These are phyloP conservation scores for Aciculosporium take DNA, from an alignment of 2,329 filamentous ascomycete genomes.

Conservation along the genomic window DNA sequence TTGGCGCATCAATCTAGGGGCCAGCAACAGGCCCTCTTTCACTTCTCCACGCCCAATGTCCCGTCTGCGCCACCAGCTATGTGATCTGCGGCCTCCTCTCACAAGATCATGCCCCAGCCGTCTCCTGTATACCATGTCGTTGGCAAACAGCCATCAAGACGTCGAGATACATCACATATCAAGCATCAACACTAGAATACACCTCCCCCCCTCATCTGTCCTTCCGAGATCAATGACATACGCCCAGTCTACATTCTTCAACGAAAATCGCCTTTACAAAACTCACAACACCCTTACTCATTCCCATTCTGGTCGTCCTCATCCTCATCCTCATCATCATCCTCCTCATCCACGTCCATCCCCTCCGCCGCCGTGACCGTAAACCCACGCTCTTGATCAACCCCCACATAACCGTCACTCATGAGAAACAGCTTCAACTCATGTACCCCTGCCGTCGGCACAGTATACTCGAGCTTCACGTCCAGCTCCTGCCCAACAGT, in stretches of 20 bases:
- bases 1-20: too few relatives aligned
- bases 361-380: constrained; percentile 75
- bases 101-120: too few relatives aligned
- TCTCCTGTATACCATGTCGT: too few relatives aligned
- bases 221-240: not conserved
- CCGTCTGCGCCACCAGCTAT: too few relatives aligned
- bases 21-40: too few relatives aligned
- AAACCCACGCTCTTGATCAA: constrained; percentile 90
- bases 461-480: constrained; percentile 73
- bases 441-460: constrained; percentile 71
- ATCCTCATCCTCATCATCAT: constrained; percentile 46
- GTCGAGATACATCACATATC: not conserved
- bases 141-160: too few relatives aligned
- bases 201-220: not conserved
- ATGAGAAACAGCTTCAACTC: constrained; percentile 86
- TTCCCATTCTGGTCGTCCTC: constrained; percentile 55
- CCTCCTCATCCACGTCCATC: constrained; percentile 82
- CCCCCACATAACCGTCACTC: constrained; percentile 92
- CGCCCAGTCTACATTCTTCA: not conserved
- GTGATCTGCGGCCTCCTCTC: too few relatives aligned
- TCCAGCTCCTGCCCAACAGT: constrained; percentile 69
- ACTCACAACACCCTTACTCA: constrained; percentile 9
- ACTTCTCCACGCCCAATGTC: too few relatives aligned
- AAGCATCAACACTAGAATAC: too few relatives aligned
- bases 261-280: not conserved